phyloP scores from a whole-genome alignment of 495 filamentous ascomycete species.

The Talaromyces adpressus region DNA sequence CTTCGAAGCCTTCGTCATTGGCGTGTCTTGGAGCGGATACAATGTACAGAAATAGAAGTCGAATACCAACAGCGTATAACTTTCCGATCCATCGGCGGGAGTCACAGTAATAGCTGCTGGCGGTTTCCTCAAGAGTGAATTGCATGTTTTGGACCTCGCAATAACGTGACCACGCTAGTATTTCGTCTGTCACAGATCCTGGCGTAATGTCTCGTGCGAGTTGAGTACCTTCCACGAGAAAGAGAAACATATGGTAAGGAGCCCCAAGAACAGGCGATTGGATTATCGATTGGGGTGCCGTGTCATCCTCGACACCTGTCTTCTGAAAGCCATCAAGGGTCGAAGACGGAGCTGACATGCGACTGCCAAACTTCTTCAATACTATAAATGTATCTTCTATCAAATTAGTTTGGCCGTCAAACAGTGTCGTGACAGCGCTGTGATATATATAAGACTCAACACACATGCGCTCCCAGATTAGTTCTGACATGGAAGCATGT shows the following conservation, averaged over 20 bases:
- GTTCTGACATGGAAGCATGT: not conserved
- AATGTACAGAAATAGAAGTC: conserved; percentile 3
- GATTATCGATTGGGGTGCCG: not conserved
- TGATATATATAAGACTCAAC: conserved; percentile 7
- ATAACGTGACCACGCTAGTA: conserved; percentile 3
- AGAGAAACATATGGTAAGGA: conserved; percentile 5
- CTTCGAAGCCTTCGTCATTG: not conserved
- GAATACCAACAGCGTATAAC: conserved; percentile 1
- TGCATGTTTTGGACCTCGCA: not conserved
- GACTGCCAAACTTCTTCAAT: not conserved
- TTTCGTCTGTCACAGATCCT: not conserved
- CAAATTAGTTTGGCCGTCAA: not conserved
- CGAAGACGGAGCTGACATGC: not conserved
- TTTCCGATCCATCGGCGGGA: conserved; percentile 4
- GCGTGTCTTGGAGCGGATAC: not conserved
- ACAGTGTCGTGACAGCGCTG: conserved; percentile 5
- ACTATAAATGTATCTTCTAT: not conserved
- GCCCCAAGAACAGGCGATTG: conserved; percentile 4
- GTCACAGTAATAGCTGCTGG: not conserved
- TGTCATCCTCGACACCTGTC: not conserved
- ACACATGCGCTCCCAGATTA: conserved; percentile 7
- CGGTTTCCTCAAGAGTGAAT: not conserved
- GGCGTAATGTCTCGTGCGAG: not conserved
- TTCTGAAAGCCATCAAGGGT: not conserved
- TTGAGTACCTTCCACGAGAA: conserved; percentile 1